Evolutionary conservation across 768 basidiomycete genomes (phyloP), one percentile per base, ranked within the genome.

Genomic region (Hemileccinum impolitum): DNA sequence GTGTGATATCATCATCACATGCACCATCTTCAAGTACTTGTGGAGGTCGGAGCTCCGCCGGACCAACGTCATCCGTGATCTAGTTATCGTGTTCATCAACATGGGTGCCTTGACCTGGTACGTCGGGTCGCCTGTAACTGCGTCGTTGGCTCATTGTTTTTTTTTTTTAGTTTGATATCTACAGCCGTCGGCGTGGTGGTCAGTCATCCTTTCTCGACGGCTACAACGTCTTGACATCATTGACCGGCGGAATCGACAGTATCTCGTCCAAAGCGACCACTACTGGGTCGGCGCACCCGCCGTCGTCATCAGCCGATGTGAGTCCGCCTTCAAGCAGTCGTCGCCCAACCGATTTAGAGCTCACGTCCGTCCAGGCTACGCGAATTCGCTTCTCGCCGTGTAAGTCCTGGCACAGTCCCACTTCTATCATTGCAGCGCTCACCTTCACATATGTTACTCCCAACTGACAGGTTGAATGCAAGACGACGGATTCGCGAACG

Each of bases 41-140:
- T 56, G 54, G 56, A 38, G 31, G 9, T 57, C 51, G 0, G 50
- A 57, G 19, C 39, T 56, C 14, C 45, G 54, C 13, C 45, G 43
- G 11, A 39, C 42, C 23, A 40, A 36, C 8, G 6, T 47, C 23
- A 3, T 56, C 12, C 54, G 51, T 9, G 50, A 47, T 11, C 21
- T 57, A 1, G 54, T 50, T 0, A n/a, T 57, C 4, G 43, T 57
- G 3, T 57, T 56, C 9, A 19, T 57, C 31, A 49, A 56, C 17
- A 56, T 56, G 56, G 54, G 54, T 11, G 48, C 45, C 3, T 6
- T 56, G 30, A 57, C 56, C 14, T 57, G 56, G 56, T 50, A 39
- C 6, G 47, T 35, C 1, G 6, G 28, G 9, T 30, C 11, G 11
- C 11, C 28, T 30, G 8, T 30, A 9, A 9, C 28, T 30, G 28